Base-by-base conservation (phyloP, 2,329 filamentous ascomycete species). In the Neophaeococcomyces aloes region DNA sequence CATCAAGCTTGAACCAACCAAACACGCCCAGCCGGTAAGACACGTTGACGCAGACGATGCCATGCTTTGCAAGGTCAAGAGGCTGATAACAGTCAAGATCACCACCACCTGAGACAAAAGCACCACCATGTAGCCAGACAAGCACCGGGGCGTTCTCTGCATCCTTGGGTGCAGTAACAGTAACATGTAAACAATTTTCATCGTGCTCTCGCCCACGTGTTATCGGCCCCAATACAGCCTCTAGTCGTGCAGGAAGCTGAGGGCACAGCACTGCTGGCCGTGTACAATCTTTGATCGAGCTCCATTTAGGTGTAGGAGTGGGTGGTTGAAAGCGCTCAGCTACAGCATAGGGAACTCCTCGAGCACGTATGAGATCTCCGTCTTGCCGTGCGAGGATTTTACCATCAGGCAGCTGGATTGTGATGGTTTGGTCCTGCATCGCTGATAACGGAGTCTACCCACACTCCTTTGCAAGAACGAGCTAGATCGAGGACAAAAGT, bases 171-270 rank as follows among this genome's bases (percentile, higher is more conserved):
- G 72, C 69, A 59, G 76, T 79, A 0, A 81, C 61, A 8, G 74
- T 74, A 2, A 81, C 66, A 48, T 78, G 78, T 11, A 79, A 62
- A 50, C 76, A 80, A 53, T 80, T 76, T 61, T 80, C 76, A 17
- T 29, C 33, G 7, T 29, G 23, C 17, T 11, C n/a, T 23, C 42
- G 14, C 8, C n/a, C n/a, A 7, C 67, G 25, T 3, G 42, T 10
- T 10, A 44, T 27, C 2, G 42, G 32, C 13, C 42, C 42, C 17
- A 36, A 15, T 18, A 44, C 23, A 15, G 23, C 14, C 31, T 44
- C 42, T 4, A 44, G 33, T 5, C 42, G 32, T 4, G 42, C 37
- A 19, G 42, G 42, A 23, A 37, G 31, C 27, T 44, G 42, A 7
- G 42, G 42, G 33, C 42, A 35, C 2, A 38, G 27, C 21, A 34